Conservation (phyloP, 192 early-diverging fungal genomes). For the Allomyces macrogynus region DNA sequence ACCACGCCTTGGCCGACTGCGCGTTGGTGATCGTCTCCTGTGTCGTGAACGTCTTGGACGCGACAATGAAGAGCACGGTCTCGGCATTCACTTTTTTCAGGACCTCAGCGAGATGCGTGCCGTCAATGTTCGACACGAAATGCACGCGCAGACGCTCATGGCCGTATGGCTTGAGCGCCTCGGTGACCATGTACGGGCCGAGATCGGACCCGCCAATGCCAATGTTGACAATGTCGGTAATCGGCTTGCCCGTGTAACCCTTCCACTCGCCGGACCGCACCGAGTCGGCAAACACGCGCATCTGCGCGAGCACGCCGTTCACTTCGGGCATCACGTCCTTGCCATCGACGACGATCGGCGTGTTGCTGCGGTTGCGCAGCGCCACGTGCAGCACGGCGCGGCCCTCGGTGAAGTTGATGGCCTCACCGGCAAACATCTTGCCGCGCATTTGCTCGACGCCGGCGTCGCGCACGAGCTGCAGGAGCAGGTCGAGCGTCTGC, state of each 20-base stretch:
- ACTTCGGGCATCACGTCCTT: conserved; percentile 89
- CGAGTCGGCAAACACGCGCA: conserved; percentile 58
- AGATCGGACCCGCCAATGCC: conserved; percentile 97
- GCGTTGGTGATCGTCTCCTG: conserved; percentile 98
- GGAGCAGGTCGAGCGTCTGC: conserved; percentile 56
- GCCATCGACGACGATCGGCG: conserved; percentile 68
- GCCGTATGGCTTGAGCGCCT: conserved; percentile 86
- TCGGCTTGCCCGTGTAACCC: conserved; percentile 84
- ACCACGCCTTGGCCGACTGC: conserved; percentile 81
- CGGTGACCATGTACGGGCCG: conserved; percentile 97
- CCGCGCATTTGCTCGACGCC: conserved; percentile 69
- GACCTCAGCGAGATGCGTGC: conserved; percentile 87
- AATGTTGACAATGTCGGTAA: conserved; percentile 93
- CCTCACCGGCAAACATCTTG: conserved; percentile 86
- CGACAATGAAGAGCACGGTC: conserved; percentile 82
- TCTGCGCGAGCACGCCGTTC: conserved; percentile 81
- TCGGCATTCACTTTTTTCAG: conserved; percentile 71
- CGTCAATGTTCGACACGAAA: conserved; percentile 97
- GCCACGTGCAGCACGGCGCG: conserved; percentile 92
- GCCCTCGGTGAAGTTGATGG: conserved; percentile 93
- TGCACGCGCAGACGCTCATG: conserved; percentile 59
- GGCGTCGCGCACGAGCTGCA: conserved; percentile 63
- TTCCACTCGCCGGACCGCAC: conserved; percentile 84
- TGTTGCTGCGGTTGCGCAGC: conserved; percentile 67
- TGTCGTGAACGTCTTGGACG: conserved; percentile 96